phyloP scores from a whole-genome alignment of 495 filamentous ascomycete species.

The Aspergillus sclerotioniger region DNA sequence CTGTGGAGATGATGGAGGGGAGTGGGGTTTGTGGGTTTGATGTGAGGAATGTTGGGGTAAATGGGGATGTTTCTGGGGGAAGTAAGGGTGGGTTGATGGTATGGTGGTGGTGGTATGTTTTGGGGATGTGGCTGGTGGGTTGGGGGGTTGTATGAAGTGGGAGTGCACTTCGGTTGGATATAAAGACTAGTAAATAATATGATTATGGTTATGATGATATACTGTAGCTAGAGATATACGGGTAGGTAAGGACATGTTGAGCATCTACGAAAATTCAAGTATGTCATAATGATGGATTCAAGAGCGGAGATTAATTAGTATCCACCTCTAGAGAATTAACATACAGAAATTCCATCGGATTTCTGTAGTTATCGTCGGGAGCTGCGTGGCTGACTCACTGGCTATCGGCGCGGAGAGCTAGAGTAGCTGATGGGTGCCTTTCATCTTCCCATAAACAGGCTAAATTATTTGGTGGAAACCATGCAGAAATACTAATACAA shows the following conservation, averaged over 20 bases:
- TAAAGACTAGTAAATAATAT: too few relatives aligned
- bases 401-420: neutral
- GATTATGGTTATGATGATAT: too few relatives aligned
- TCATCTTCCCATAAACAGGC: constrained; percentile 3
- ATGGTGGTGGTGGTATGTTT: neutral
- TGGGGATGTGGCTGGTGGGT: neutral
- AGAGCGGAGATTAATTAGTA: constrained; percentile 8
- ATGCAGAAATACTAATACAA: constrained; percentile 4
- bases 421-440: neutral
- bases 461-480: neutral
- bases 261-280: neutral
- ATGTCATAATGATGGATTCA: neutral
- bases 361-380: too few relatives aligned
- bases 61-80: constrained; percentile 10
- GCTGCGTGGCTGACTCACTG: neutral
- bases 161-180: neutral
- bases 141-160: neutral
- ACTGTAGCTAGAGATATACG: neutral
- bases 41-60: constrained; percentile 14
- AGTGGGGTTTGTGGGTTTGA: constrained; percentile 40
- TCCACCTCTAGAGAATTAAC: constrained; percentile 1
- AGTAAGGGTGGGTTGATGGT: neutral
- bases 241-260: too few relatives aligned
- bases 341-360: constrained; percentile 1
- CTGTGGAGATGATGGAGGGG: constrained; percentile 26